These are phyloP conservation scores for Phytophthora brassicae DNA, from an alignment of 352 stramenopile species.

Conservation along the genomic window DNA sequence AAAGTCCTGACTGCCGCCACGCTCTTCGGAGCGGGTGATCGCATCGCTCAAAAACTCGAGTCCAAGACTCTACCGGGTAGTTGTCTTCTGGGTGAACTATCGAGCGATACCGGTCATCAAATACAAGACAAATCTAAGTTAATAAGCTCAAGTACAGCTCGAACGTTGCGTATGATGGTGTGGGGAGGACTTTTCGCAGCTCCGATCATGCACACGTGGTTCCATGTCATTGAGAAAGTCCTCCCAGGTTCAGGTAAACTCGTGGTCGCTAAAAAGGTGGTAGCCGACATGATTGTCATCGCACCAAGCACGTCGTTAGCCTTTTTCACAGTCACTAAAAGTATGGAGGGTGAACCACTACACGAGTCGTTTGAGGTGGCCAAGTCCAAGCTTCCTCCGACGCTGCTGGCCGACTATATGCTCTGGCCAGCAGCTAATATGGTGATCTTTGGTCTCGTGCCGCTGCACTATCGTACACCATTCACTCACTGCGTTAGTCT, in stretches of 20 bases:
- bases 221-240: constrained; percentile 69
- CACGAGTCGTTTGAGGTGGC: constrained; percentile 29
- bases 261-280: constrained; percentile 39
- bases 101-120: neutral
- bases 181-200: constrained; percentile 84
- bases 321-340: constrained; percentile 39
- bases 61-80: neutral
- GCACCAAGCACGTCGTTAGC: constrained; percentile 26
- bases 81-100: constrained; percentile 13
- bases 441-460: constrained; percentile 37
- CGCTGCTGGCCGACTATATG: constrained; percentile 44
- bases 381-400: constrained; percentile 33
- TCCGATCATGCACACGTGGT: constrained; percentile 88
- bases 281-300: constrained; percentile 42
- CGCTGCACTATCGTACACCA: constrained; percentile 40
- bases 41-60: constrained; percentile 44
- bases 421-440: constrained; percentile 41
- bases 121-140: neutral
- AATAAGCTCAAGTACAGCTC: constrained; percentile 20
- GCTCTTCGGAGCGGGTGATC: constrained; percentile 55
- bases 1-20: constrained; percentile 52
- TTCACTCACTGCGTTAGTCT: constrained; percentile 42
- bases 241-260: constrained; percentile 23
- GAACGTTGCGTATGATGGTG: constrained; percentile 75
- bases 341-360: constrained; percentile 33